A percentile compares a stretch with the other conserved stretches of the same genome.
phyloP scores from a whole-genome alignment of 2,329 filamentous ascomycete genomes.

The Onygenales sp. region DNA sequence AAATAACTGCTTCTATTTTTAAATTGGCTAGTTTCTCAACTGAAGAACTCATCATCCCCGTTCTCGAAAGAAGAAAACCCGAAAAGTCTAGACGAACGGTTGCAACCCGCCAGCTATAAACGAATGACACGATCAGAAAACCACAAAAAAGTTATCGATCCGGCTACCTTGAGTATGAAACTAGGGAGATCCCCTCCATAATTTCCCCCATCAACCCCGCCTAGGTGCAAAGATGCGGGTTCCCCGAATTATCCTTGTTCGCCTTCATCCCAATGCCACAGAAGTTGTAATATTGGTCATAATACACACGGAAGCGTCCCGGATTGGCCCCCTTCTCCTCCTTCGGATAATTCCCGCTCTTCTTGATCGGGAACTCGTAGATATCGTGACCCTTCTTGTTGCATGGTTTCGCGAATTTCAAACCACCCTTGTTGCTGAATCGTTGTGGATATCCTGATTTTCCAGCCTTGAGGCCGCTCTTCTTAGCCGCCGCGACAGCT shows the following conservation, averaged over 20 bases:
- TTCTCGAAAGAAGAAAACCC: too few relatives aligned
- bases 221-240: constrained; percentile 5
- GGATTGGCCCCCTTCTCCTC: constrained; percentile 7
- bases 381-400: constrained; percentile 6
- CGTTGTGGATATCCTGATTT: constrained; percentile 4
- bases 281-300: constrained; percentile 6
- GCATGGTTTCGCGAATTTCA: constrained; percentile 7
- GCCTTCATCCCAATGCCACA: constrained; percentile 7
- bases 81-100: too few relatives aligned
- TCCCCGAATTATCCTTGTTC: constrained; percentile 6
- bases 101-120: too few relatives aligned
- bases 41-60: too few relatives aligned
- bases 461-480: neutral
- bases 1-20: too few relatives aligned
- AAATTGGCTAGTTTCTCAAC: too few relatives aligned
- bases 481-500: neutral
- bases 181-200: too few relatives aligned
- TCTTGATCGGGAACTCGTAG: constrained; percentile 7
- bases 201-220: neutral
- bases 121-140: too few relatives aligned
- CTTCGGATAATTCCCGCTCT: constrained; percentile 5
- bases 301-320: constrained; percentile 6
- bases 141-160: too few relatives aligned
- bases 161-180: too few relatives aligned
- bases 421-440: constrained; percentile 5